phyloP scores from a whole-genome alignment of 495 filamentous ascomycete genomes.

The Bryoglossum gracile region DNA sequence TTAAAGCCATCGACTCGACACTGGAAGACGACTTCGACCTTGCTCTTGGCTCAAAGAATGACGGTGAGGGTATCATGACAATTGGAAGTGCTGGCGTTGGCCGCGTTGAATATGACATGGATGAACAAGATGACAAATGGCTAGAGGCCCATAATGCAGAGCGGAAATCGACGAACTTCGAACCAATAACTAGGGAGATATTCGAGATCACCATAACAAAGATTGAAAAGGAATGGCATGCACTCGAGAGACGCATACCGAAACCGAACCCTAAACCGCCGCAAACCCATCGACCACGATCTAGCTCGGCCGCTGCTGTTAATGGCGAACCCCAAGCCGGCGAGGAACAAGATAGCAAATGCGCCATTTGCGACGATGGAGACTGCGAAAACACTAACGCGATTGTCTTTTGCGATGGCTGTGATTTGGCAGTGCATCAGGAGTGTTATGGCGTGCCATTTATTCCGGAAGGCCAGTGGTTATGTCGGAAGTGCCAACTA shows the following conservation, averaged over 20 bases:
- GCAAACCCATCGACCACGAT: constrained; percentile 81
- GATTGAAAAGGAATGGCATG: constrained; percentile 98
- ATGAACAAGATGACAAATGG: constrained; percentile 98
- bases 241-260: constrained; percentile 89
- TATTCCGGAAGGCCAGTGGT: constrained; percentile 97
- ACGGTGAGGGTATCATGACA: constrained; percentile 52
- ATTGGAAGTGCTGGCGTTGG: constrained; percentile 44
- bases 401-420: constrained; percentile 98
- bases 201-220: constrained; percentile 98
- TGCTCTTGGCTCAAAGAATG: constrained; percentile 45
- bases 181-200: constrained; percentile 80
- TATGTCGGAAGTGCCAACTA: constrained; percentile 93
- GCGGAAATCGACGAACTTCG: constrained; percentile 61
- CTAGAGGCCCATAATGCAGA: constrained; percentile 74
- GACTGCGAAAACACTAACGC: constrained; percentile 99
- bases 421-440: constrained; percentile 95
- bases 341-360: constrained; percentile 96
- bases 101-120: constrained; percentile 98
- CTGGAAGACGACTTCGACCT: constrained; percentile 80
- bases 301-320: constrained; percentile 84
- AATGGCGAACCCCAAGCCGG: constrained; percentile 83
- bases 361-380: constrained; percentile 94
- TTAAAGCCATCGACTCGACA: constrained; percentile 66
- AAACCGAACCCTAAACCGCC: constrained; percentile 94
- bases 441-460: constrained; percentile 99